phyloP scores from a whole-genome alignment of 1,284 basidiomycete genomes.

The Trametes hirsuta region DNA sequence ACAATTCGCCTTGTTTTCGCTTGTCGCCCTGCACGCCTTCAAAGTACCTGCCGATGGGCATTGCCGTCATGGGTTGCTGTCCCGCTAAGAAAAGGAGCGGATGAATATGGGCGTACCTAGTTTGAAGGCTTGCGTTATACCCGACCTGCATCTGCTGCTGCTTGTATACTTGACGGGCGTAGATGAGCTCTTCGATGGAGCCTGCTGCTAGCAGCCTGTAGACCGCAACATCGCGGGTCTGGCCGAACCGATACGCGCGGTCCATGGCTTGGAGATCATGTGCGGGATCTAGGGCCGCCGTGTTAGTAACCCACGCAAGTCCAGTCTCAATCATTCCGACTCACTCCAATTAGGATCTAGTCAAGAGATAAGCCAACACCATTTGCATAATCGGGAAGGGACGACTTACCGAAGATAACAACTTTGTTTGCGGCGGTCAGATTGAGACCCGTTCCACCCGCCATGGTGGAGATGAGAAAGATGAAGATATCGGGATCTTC shows the following conservation, averaged over 20 bases:
- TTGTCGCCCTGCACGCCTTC: constrained; percentile 80
- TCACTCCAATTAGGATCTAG: constrained; percentile 88
- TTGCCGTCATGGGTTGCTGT: not conserved
- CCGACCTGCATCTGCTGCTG: constrained; percentile 89
- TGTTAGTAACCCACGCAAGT: not conserved
- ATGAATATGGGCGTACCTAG: constrained; percentile 48
- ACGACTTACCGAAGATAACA: constrained; percentile 74
- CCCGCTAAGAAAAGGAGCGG: not conserved
- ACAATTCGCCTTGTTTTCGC: constrained; percentile 76
- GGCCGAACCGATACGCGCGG: constrained; percentile 87
- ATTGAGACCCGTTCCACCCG: constrained; percentile 78
- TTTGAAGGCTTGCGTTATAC: constrained; percentile 81
- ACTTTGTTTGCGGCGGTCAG: constrained; percentile 82
- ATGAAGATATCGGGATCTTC: constrained; percentile 72
- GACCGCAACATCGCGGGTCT: constrained; percentile 84
- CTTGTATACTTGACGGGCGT: constrained; percentile 87
- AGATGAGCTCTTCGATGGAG: constrained; percentile 85
- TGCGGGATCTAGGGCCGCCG: constrained; percentile 64
- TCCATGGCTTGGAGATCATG: constrained; percentile 91
- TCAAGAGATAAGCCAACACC: not conserved
- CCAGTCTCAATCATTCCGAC: constrained; percentile 28
- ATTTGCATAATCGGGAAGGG: not conserved
- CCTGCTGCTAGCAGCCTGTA: constrained; percentile 85
- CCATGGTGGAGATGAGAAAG: constrained; percentile 80
- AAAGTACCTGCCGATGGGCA: constrained; percentile 61